Base-by-base conservation (phyloP, 2,329 filamentous ascomycete genomes). In the Cordyceps cateniannulata region DNA sequence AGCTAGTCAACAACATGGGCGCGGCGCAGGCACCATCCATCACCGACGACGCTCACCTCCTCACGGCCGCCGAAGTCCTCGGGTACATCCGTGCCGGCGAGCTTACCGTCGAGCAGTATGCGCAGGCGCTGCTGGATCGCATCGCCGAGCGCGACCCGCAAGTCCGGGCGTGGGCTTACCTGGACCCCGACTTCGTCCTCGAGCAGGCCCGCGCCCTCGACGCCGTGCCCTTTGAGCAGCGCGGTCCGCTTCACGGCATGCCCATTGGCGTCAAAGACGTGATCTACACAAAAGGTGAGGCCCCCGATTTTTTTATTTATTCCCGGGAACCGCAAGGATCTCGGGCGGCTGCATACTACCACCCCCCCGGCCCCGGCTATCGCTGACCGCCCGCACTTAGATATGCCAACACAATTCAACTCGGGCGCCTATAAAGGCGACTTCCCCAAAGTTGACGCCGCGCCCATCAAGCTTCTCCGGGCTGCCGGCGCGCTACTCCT, bases 231-330 rank as follows among this genome's bases (percentile, higher is more conserved):
- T 48, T 64, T 0, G 72, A 75, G 1, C 64, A 81, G 60, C 73
- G 84, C 59, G 83, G 84, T 0, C 81, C 80, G 0, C 69, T 87
- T 0, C 83, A 86, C 65, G 84, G 84, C 1, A 68, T 86, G 7
- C 76, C 81, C 0, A 71, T 87, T n/a, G 84, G 75, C 1, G 75
- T 86, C 12, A 86, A 86, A 67, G 84, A 87, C 72, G 75, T 86
- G 3, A 82, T 86, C 64, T 77, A 76, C 65, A 86, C 79, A 0
- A 81, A 81, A 69, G 79, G 79, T 78, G n/a, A 32, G 38, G 35
- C 10, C 24, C n/a, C 22, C 32, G 38, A 12, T 22, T 18, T 38
- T 25, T 25, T 12, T 6, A 6, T 29, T n/a, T 20, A 27, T 44
- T 44, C 38, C 32, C 47, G 47, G 14, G 18, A n/a, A 4, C 9